Conservation (phyloP, 371 early-diverging fungal species). For the Mucor indicus region DNA sequence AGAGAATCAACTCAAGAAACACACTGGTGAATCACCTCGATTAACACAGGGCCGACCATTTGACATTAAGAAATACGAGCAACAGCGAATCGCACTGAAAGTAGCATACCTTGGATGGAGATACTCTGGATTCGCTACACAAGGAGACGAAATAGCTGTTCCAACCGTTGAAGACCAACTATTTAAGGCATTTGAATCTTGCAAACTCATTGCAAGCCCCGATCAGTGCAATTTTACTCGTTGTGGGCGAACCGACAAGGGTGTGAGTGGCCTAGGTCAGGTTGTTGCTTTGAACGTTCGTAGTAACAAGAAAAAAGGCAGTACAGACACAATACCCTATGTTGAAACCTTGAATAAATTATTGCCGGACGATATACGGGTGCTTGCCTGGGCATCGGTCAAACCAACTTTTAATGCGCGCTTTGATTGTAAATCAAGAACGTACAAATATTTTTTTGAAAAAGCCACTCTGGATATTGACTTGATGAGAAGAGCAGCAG, state of each 20-base stretch:
- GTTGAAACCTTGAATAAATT: constrained; percentile 79
- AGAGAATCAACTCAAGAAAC: constrained; percentile 2
- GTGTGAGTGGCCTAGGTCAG: constrained; percentile 91
- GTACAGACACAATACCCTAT: constrained; percentile 58
- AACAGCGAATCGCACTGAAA: constrained; percentile 82
- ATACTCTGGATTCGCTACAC: constrained; percentile 87
- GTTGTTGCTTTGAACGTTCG: constrained; percentile 85
- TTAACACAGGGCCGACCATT: constrained; percentile 42
- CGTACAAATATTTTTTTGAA: constrained; percentile 93
- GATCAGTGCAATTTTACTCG: constrained; percentile 66
- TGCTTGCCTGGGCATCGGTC: constrained; percentile 92
- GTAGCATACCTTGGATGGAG: constrained; percentile 92
- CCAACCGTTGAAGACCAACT: constrained; percentile 86
- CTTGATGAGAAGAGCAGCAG: constrained; percentile 76
- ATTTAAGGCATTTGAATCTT: constrained; percentile 72
- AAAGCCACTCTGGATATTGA: constrained; percentile 55
- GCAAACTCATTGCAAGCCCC: constrained; percentile 66
- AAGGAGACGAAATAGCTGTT: constrained; percentile 38
- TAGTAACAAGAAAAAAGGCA: constrained; percentile 26
- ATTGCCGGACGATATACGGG: constrained; percentile 87
- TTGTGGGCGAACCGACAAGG: constrained; percentile 95
- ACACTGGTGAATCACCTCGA: not conserved
- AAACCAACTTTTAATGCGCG: constrained; percentile 78
- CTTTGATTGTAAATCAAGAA: constrained; percentile 82
- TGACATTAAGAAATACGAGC: constrained; percentile 74